Evolutionary conservation across 805 yeast species (phyloP).

Genomic region (Lachancea thermotolerans): DNA sequence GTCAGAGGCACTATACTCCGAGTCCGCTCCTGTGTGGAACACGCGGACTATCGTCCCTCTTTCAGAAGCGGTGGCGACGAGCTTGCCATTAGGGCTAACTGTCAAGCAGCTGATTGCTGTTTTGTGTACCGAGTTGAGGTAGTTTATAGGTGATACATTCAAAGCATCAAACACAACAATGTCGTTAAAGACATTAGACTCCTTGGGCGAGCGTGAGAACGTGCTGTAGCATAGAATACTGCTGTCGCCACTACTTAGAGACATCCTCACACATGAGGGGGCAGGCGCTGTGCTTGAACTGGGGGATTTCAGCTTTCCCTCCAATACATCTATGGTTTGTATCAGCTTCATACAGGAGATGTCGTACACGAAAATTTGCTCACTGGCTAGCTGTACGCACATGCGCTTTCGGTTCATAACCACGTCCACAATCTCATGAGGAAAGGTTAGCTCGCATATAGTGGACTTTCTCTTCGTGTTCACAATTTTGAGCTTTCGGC

Average conservation of each 20-base stretch:
- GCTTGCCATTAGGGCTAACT: conserved; percentile 49
- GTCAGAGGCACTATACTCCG: conserved; percentile 20
- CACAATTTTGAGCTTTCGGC: conserved; percentile 56
- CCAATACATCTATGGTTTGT: conserved; percentile 50
- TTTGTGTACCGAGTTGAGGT: conserved; percentile 27
- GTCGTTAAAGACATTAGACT: conserved; percentile 31
- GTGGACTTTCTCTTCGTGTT: conserved; percentile 63
- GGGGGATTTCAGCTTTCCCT: conserved; percentile 12
- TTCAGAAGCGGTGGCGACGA: conserved; percentile 60
- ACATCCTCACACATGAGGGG: conserved; percentile 12
- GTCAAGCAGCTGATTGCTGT: conserved; percentile 31
- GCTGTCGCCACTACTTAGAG: conserved; percentile 27
- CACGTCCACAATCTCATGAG: conserved; percentile 64
- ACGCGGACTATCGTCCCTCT: conserved; percentile 68
- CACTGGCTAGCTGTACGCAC: conserved; percentile 60
- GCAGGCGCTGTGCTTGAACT: not conserved
- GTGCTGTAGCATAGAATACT: conserved; percentile 29
- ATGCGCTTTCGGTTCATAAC: conserved; percentile 77
- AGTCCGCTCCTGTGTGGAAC: conserved; percentile 47
- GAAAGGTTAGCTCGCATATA: conserved; percentile 86
- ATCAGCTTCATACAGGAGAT: conserved; percentile 81
- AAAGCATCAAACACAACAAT: conserved; percentile 75
- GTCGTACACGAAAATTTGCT: conserved; percentile 84
- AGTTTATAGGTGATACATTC: conserved; percentile 63
- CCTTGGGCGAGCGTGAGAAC: conserved; percentile 17